Evolutionary conservation across 2,329 filamentous ascomycete genomes (phyloP).

Genomic region (Trichoderma arundinaceum): DNA sequence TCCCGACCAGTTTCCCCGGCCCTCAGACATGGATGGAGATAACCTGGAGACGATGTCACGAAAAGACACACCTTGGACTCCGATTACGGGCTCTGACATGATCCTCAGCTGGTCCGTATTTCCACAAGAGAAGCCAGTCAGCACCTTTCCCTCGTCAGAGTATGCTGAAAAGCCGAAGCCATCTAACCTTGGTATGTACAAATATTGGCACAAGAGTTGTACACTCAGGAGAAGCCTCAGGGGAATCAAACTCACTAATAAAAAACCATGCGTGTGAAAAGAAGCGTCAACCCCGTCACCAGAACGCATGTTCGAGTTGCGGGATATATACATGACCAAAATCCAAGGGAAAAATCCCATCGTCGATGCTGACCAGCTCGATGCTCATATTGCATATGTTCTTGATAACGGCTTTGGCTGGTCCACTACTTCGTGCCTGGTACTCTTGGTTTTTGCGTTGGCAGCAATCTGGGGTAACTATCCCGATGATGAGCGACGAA

Average conservation of each 20-base stretch:
- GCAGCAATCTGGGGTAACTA: conserved; percentile 18
- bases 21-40: conserved; percentile 11
- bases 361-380: conserved; percentile 16
- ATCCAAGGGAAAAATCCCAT: conserved; percentile 17
- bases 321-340: conserved; percentile 20
- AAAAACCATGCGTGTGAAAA: background rate
- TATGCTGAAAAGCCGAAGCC: conserved; percentile 15
- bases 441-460: conserved; percentile 12
- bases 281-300: conserved; percentile 5
- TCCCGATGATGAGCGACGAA: conserved; percentile 13
- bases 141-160: conserved; percentile 15
- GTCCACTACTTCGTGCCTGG: conserved; percentile 10
- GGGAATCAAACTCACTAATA: background rate
- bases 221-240: no score
- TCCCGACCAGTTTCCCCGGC: background rate
- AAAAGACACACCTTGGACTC: conserved; percentile 18
- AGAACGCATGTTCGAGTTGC: conserved; percentile 19
- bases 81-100: conserved; percentile 17
- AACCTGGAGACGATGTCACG: conserved; percentile 11
- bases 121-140: conserved; percentile 6
- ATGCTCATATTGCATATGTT: conserved; percentile 7
- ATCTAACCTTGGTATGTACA: conserved; percentile 11
- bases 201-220: no score
- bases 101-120: conserved; percentile 20
- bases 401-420: conserved; percentile 19